Evolutionary conservation across 2,329 filamentous ascomycete genomes (phyloP).

Genomic region (Xylariomycetidae sp.): DNA sequence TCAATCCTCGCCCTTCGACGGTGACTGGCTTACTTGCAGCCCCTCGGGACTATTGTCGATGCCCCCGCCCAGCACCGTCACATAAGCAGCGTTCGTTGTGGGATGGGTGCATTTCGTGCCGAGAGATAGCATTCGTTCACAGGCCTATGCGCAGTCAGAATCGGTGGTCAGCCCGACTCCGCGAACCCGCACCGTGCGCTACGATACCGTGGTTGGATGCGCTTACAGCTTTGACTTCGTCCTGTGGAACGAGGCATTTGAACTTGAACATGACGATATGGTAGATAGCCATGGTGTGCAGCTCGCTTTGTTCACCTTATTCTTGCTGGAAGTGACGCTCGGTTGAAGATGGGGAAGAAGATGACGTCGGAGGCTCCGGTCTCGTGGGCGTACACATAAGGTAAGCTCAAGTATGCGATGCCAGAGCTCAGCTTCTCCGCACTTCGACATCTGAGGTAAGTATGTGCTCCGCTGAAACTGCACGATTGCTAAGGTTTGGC

Average conservation of each 20-base stretch:
- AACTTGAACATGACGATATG: constrained; percentile 25
- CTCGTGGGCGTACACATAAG: too few species aligned
- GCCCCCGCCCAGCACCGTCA: constrained; percentile 51
- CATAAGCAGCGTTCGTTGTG: constrained; percentile 49
- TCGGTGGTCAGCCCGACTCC: constrained; percentile 3
- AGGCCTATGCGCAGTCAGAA: constrained; percentile 22
- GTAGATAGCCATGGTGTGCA: constrained; percentile 21
- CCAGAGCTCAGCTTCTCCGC: too few species aligned
- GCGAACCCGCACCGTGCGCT: too few species aligned
- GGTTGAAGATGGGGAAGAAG: neutral
- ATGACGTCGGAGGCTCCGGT: neutral
- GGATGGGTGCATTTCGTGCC: constrained; percentile 56
- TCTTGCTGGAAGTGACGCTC: neutral
- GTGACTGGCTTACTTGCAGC: constrained; percentile 40
- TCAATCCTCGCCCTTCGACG: neutral
- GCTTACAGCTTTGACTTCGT: constrained; percentile 26
- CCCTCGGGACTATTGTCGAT: constrained; percentile 56
- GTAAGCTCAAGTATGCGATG: too few species aligned
- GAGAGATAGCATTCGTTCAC: constrained; percentile 36
- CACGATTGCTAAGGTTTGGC: too few species aligned
- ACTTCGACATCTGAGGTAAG: too few species aligned
- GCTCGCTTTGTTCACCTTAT: neutral
- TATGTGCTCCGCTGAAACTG: too few species aligned
- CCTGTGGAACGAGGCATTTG: constrained; percentile 17
- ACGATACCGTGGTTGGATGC: neutral